These are phyloP conservation scores for Cymbomonas tetramitiformis DNA, from an alignment of 139 green algal species.

Conservation along the genomic window DNA sequence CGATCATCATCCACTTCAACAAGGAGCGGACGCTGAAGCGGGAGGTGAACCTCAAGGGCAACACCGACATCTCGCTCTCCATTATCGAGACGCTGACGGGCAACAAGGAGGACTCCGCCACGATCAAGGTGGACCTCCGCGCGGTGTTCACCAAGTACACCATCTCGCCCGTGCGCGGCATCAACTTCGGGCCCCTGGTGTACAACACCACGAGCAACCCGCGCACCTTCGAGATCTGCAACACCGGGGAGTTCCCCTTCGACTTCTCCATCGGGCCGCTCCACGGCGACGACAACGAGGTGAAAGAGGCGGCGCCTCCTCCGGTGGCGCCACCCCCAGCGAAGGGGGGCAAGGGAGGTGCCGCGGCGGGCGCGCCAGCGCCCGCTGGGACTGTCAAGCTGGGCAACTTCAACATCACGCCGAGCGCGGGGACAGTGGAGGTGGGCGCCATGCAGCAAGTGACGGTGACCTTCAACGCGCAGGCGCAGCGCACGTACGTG, in stretches of 20 bases:
- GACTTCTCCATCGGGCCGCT: conserved; percentile 25
- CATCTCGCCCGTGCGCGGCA: conserved; percentile 47
- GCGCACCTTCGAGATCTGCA: conserved; percentile 47
- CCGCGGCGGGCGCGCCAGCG: background rate
- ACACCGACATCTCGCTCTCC: conserved; percentile 43
- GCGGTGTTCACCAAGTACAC: conserved; percentile 58
- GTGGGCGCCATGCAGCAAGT: conserved; percentile 35
- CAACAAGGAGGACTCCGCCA: conserved; percentile 26
- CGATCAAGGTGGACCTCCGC: conserved; percentile 15
- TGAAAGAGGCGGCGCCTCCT: background rate
- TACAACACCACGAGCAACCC: conserved; percentile 55
- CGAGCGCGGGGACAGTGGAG: conserved; percentile 29
- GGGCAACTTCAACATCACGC: conserved; percentile 43
- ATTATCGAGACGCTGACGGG: conserved; percentile 56
- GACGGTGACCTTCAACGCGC: conserved; percentile 46
- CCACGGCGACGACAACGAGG: conserved; percentile 1
- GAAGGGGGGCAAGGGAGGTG: background rate
- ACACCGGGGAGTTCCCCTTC: conserved; percentile 56
- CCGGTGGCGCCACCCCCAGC: background rate
- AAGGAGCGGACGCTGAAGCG: conserved; percentile 26
- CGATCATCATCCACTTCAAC: conserved; percentile 41
- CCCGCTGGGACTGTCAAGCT: conserved; percentile 22
- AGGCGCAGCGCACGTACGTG: conserved; percentile 19
- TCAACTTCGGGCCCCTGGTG: conserved; percentile 57
- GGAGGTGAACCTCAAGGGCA: conserved; percentile 41